phyloP scores from a whole-genome alignment of 768 basidiomycete species.

The Termitomyces sp. region DNA sequence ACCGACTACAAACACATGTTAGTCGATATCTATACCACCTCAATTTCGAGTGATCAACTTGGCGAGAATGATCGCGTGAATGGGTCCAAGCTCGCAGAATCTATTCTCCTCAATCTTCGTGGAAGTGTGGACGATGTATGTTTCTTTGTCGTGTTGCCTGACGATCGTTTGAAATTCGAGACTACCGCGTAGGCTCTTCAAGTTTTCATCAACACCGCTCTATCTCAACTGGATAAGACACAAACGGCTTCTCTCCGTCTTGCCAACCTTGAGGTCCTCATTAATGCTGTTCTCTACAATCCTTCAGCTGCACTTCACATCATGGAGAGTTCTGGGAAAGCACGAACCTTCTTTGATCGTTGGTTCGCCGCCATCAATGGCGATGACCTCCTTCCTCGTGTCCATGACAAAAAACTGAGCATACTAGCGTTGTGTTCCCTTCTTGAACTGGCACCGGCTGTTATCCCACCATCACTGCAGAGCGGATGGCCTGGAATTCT shows the following conservation, averaged over 20 bases:
- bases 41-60: constrained; percentile 62
- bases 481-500: constrained; percentile 78
- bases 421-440: constrained; percentile 72
- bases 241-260: constrained; percentile 63
- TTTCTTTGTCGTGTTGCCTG: constrained; percentile 3
- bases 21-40: constrained; percentile 77
- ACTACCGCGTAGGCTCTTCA: constrained; percentile 48
- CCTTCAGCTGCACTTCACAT: constrained; percentile 69
- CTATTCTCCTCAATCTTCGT: constrained; percentile 71
- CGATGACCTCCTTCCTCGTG: constrained; percentile 61
- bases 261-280: constrained; percentile 76
- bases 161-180: constrained; percentile 1
- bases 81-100: constrained; percentile 82
- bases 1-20: constrained; percentile 75
- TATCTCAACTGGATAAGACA: constrained; percentile 52
- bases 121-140: constrained; percentile 76
- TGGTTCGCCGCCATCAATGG: constrained; percentile 77
- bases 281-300: constrained; percentile 83
- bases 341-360: constrained; percentile 73
- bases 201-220: constrained; percentile 56
- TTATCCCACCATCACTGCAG: constrained; percentile 52
- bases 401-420: constrained; percentile 87
- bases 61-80: constrained; percentile 83
- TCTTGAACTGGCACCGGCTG: constrained; percentile 58
- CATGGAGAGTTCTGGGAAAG: constrained; percentile 62